Conservation (phyloP, 2,329 filamentous ascomycete genomes). For the Didymella lethalis region DNA sequence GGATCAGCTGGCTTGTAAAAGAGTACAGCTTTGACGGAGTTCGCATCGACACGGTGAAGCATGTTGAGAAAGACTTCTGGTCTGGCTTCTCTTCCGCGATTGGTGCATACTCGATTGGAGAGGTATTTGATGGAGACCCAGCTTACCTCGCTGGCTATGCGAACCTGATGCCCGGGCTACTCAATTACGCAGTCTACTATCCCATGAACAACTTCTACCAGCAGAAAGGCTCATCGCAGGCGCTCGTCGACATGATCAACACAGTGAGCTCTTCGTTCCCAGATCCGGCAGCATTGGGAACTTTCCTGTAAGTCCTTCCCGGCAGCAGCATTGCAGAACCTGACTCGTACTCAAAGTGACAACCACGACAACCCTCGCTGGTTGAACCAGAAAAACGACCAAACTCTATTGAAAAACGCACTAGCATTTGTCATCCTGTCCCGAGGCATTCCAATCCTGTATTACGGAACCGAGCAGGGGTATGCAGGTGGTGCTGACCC, state of each 20-base stretch:
- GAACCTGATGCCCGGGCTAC: conserved; percentile 63
- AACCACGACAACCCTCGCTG: conserved; percentile 54
- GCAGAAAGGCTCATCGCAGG: conserved; percentile 41
- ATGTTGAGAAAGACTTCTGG: conserved; percentile 68
- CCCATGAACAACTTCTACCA: conserved; percentile 50
- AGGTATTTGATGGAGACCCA: conserved; percentile 65
- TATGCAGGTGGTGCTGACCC: conserved; percentile 50
- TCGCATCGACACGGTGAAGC: conserved; percentile 69
- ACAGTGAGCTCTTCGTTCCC: conserved; percentile 42
- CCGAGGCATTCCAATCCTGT: conserved; percentile 52
- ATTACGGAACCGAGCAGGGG: conserved; percentile 52
- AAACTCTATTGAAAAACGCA: conserved; percentile 50
- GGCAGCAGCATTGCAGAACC: background rate
- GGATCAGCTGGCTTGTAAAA: conserved; percentile 43
- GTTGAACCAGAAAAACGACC: conserved; percentile 47
- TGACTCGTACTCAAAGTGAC: conserved; percentile 26
- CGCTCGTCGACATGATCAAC: conserved; percentile 48
- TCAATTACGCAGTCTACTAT: conserved; percentile 66
- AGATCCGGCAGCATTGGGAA: conserved; percentile 48
- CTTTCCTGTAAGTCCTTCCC: conserved; percentile 31
- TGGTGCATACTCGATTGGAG: conserved; percentile 68
- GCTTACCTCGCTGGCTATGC: conserved; percentile 63
- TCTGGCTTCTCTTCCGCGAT: conserved; percentile 61
- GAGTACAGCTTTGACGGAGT: conserved; percentile 59
- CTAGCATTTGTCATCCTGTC: conserved; percentile 50